These are phyloP conservation scores for Trichoderma gracile DNA, from an alignment of 2,329 filamentous ascomycete species.

Conservation along the genomic window DNA sequence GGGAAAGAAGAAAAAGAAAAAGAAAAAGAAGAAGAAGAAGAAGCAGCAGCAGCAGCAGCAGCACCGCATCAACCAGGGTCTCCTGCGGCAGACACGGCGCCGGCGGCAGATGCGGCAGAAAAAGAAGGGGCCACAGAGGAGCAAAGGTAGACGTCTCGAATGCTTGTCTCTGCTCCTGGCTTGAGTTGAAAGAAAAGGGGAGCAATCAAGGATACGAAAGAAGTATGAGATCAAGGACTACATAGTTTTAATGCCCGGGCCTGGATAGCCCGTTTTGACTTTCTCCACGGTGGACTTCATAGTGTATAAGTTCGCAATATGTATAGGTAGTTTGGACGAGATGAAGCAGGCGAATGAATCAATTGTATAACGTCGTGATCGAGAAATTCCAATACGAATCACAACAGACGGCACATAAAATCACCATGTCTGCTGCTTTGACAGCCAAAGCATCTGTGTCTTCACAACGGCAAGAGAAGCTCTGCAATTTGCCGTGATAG, in stretches of 20 bases:
- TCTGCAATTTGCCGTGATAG: too few relatives aligned
- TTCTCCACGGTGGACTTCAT: neutral
- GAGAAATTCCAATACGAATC: neutral
- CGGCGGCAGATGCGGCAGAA: neutral
- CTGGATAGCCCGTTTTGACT: neutral
- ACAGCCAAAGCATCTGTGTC: neutral
- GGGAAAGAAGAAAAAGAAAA: neutral
- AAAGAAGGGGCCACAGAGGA: slow-evolving; percentile 4
- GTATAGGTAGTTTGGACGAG: neutral
- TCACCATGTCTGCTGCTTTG: neutral
- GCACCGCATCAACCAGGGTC: neutral
- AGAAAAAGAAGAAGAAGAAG: neutral
- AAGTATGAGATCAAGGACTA: neutral
- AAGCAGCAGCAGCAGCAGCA: too few relatives aligned
- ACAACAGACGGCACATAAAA: neutral
- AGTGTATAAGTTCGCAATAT: neutral
- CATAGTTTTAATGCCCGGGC: neutral
- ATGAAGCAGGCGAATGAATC: neutral
- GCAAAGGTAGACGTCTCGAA: neutral
- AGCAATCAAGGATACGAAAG: neutral
- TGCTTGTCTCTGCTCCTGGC: neutral
- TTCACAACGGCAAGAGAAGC: neutral
- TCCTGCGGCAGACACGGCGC: neutral
- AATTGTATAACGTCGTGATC: slow-evolving; percentile 8
- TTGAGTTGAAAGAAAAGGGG: neutral